phyloP scores from a whole-genome alignment of 352 stramenopile species.

The Phytophthora sp. region DNA sequence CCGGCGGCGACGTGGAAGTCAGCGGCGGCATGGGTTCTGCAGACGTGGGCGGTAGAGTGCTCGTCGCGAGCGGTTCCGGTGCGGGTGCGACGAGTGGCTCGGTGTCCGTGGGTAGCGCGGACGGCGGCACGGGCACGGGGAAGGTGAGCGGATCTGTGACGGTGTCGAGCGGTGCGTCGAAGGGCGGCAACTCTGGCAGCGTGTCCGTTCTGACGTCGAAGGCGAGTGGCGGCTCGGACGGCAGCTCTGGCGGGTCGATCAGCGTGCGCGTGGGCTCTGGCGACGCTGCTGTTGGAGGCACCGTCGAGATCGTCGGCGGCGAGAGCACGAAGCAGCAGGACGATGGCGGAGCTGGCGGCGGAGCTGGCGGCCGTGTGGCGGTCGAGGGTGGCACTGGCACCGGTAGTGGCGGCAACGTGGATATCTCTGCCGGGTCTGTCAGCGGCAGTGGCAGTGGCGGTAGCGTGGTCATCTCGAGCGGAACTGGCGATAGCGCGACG shows the following conservation, averaged over 20 bases:
- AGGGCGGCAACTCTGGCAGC: not conserved
- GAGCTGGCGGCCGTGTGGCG: too few relatives aligned
- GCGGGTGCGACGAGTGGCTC: not conserved
- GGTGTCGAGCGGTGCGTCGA: constrained; percentile 1
- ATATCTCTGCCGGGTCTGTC: too few relatives aligned
- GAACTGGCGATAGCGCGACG: not conserved
- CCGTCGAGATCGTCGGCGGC: too few relatives aligned
- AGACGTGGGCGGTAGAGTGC: not conserved
- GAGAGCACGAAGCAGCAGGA: too few relatives aligned
- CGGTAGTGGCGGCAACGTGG: too few relatives aligned
- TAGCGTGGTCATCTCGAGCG: not conserved
- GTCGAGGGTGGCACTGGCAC: too few relatives aligned
- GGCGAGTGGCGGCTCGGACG: not conserved
- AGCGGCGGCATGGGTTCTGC: not conserved
- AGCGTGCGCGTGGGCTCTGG: too few relatives aligned
- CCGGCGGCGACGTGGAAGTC: constrained; percentile 1
- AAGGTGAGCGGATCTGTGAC: constrained; percentile 9
- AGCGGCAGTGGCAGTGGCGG: too few relatives aligned
- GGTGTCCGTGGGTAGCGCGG: not conserved
- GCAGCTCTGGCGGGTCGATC: too few relatives aligned
- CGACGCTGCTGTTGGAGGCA: too few relatives aligned
- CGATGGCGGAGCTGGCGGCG: too few relatives aligned
- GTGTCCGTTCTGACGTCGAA: not conserved
- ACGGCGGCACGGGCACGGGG: not conserved
- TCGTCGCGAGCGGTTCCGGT: not conserved